Base-by-base conservation (phyloP, 495 filamentous ascomycete species). In the Paragyromitra xinjiangensis region DNA sequence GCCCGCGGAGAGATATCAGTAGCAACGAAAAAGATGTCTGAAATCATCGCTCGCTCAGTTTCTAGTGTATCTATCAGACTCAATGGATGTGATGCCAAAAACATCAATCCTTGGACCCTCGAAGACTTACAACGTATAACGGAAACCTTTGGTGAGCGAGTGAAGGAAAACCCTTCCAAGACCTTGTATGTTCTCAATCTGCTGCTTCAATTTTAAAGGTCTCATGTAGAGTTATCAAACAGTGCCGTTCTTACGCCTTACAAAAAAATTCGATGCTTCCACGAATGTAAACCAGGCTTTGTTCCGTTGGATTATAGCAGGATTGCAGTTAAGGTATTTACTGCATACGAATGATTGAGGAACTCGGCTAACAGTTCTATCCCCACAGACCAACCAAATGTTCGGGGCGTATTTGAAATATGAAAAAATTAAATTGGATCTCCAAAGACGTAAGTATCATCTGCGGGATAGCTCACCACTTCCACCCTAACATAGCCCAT, bases 171-270 rank as follows among this genome's bases (percentile, higher is more conserved):
- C 26, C 64, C 62, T 5, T 45, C 37, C 8, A 40, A 50, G 19
- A 55, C 48, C 26, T 39, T 67, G 64, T 67, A 55, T 12, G 64
- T 65, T 12, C 48, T 29, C 9, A 66, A 34, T 12, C 16, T 14
- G 14, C 0, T 19, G 1, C 29, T 12, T 22, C 11, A 8, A 1
- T 8, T 53, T 16, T 9, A 59, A 6, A 34, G 34, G 5, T 14
- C 55, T 55, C 42, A n/a, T 8, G 24, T 40, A 12, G 45, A 50
- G 2, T 34, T 34, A 34, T 22, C 29, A 37, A 66, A 37, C 7
- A 53, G 45, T 53, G 64, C 64, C n/a, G 16, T 66, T 40, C 64
- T 55, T 29, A 55, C 48, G 0, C 48, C 48, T 4, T 55, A 55
- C 12, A 53, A 53, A 55, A 40, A 51, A 14, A 66, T 66, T 39